A percentile compares a stretch with the other conserved stretches of the same genome.
Evolutionary conservation across 257 asterid species (phyloP).

Genomic region (Gentiana dahurica): DNA sequence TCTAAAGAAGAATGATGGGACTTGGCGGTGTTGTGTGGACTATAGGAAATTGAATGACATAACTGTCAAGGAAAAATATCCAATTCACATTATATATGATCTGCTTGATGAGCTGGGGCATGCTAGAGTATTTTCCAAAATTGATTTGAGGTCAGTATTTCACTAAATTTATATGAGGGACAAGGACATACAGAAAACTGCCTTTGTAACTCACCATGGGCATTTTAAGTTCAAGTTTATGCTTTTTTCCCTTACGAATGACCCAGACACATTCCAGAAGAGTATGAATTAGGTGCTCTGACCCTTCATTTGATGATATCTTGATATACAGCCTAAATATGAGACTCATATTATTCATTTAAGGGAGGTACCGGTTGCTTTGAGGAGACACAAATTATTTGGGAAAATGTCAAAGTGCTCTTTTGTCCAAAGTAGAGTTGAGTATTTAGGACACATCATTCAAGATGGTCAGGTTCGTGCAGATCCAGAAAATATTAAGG

Average conservation of each 20-base stretch:
- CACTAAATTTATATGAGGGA: neutral
- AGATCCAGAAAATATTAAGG: neutral
- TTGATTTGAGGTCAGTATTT: neutral
- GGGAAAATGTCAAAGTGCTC: neutral
- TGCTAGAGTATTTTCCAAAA: neutral
- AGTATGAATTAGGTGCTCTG: too few relatives aligned
- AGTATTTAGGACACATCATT: slow-evolving; percentile 1
- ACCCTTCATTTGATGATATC: neutral
- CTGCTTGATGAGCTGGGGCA: too few relatives aligned
- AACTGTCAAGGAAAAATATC: too few relatives aligned
- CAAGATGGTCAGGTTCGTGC: neutral
- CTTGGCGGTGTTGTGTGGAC: too few relatives aligned
- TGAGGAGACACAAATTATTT: neutral
- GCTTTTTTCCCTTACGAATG: neutral
- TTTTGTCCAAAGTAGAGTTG: neutral
- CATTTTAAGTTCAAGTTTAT: neutral
- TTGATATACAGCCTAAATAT: neutral
- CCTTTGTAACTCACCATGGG: neutral
- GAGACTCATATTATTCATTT: too few relatives aligned
- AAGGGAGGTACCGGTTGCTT: neutral
- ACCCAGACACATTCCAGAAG: neutral
- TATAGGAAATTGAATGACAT: too few relatives aligned
- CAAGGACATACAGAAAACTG: neutral
- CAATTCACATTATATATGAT: too few relatives aligned
- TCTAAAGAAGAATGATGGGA: too few relatives aligned